Percentiles rank a stretch among this genome's conserved stretches.
Evolutionary conservation across 495 filamentous ascomycete species (phyloP).

Genomic region (Chaetomium tenue): DNA sequence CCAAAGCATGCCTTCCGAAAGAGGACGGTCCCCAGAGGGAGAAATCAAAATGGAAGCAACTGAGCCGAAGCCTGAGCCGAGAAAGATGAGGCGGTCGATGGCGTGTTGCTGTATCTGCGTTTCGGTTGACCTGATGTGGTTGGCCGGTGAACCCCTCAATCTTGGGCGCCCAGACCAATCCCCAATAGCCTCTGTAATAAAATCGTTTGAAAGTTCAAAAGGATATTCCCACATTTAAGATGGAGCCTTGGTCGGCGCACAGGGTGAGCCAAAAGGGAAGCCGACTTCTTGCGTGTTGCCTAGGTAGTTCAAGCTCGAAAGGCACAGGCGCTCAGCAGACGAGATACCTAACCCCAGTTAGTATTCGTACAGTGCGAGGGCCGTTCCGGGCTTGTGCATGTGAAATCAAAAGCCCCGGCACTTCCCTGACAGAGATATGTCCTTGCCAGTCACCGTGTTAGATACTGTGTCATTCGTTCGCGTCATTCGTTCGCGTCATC

Average conservation of each 20-base stretch:
- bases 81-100: not conserved
- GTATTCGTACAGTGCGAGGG: slow-evolving; percentile 1
- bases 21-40: not conserved
- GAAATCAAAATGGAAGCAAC: not conserved
- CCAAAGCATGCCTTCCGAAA: slow-evolving; percentile 36
- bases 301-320: not conserved
- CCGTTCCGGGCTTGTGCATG: too few species aligned
- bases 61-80: not conserved
- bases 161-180: not conserved
- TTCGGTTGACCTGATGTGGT: not conserved
- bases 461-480: too few species aligned
- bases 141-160: not conserved
- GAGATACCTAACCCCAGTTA: not conserved
- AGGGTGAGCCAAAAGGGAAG: not conserved
- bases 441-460: too few species aligned
- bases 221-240: not conserved
- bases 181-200: not conserved
- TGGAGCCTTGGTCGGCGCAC: not conserved
- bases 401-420: too few species aligned
- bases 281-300: not conserved
- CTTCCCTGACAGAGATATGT: too few species aligned
- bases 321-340: not conserved
- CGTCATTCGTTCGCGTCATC: too few species aligned
- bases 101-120: not conserved
- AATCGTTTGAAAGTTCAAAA: not conserved